A percentile compares a stretch with the other conserved stretches of the same genome.
Conservation (phyloP, 2,329 filamentous ascomycete species). For the Aspergillus costaricaensis region DNA sequence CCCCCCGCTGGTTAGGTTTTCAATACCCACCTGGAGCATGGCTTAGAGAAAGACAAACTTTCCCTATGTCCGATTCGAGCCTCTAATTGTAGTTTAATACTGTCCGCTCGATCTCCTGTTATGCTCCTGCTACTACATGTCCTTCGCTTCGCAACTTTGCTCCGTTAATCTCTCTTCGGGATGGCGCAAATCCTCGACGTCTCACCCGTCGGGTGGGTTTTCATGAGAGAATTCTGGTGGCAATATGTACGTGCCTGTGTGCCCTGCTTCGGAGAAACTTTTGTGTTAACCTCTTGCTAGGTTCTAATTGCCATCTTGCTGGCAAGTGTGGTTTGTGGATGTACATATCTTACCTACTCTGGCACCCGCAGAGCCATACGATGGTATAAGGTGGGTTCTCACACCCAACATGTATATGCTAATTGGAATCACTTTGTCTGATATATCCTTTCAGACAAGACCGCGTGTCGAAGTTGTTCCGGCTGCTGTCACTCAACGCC, state of each 20-base stretch:
- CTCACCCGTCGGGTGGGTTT: conserved; percentile 35
- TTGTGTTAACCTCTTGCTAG: conserved; percentile 27
- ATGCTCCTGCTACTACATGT: conserved; percentile 3
- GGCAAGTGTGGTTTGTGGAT: conserved; percentile 31
- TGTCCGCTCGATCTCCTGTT: conserved; percentile 5
- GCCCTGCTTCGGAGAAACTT: not conserved
- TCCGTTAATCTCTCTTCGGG: conserved; percentile 21
- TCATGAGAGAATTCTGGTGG: conserved; percentile 46
- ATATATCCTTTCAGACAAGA: conserved; percentile 25
- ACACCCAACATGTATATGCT: not conserved
- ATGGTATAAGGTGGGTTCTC: conserved; percentile 32
- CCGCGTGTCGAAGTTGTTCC: conserved; percentile 27
- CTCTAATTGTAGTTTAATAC: conserved; percentile 1
- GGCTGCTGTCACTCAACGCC: conserved; percentile 23
- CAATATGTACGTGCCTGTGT: conserved; percentile 39
- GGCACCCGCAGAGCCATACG: conserved; percentile 22
- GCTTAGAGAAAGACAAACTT: not conserved
- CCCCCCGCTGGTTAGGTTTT: not conserved
- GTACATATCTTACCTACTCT: conserved; percentile 34
- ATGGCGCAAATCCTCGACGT: conserved; percentile 35
- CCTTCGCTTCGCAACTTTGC: conserved; percentile 13
- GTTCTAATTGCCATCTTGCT: conserved; percentile 39
- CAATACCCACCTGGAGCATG: not conserved
- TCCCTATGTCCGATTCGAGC: not conserved
- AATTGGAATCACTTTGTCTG: not conserved